Conservation (phyloP, 2,329 filamentous ascomycete genomes). For the Phyllosticta paracitricarpa region DNA sequence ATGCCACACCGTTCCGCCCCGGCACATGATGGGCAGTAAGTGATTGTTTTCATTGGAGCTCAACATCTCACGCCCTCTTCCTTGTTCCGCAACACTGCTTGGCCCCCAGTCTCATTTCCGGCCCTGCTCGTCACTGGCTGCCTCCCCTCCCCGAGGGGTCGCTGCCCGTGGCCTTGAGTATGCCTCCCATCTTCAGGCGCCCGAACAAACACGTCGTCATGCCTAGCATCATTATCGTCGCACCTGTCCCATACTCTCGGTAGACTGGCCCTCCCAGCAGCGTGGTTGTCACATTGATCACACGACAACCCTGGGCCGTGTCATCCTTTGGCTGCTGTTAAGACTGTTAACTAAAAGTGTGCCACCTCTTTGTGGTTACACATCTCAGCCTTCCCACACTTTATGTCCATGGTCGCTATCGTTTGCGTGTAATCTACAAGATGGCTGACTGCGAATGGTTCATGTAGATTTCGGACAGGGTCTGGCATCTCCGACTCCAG, state of each 20-base stretch:
- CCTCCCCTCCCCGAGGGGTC: constrained; percentile 2
- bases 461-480: constrained; percentile 8
- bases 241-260: constrained; percentile 29
- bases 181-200: constrained; percentile 17
- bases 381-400: constrained; percentile 17
- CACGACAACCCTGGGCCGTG: constrained; percentile 32
- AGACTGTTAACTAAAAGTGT: constrained; percentile 30
- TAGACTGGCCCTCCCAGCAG: constrained; percentile 27
- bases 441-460: constrained; percentile 7
- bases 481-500: constrained; percentile 45
- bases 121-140: constrained; percentile 3
- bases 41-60: constrained; percentile 32
- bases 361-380: constrained; percentile 28
- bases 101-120: constrained; percentile 12
- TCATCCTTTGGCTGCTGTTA: constrained; percentile 24
- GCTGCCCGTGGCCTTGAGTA: constrained; percentile 6
- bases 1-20: constrained; percentile 38
- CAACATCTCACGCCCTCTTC: constrained; percentile 10
- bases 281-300: constrained; percentile 35
- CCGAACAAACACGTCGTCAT: constrained; percentile 31
- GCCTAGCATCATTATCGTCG: constrained; percentile 23
- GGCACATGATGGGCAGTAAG: constrained; percentile 46
- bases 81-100: constrained; percentile 21
- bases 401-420: constrained; percentile 10
- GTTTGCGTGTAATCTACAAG: constrained; percentile 7